Base-by-base conservation (phyloP, 2,329 filamentous ascomycete species). In the Fusarium sulawesiense region DNA sequence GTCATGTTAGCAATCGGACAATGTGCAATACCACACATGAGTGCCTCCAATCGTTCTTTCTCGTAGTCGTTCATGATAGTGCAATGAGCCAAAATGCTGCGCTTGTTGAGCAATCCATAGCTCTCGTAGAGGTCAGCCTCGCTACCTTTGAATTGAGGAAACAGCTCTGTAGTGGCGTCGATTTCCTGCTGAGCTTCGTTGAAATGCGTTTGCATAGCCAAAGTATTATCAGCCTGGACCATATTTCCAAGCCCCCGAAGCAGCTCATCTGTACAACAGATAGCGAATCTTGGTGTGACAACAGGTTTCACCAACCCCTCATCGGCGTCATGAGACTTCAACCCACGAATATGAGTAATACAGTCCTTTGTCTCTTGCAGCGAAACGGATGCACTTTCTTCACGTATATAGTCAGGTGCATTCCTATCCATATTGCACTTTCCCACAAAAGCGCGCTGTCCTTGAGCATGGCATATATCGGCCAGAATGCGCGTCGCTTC, bases 161-260 rank as follows among this genome's bases (percentile, higher is more conserved):
- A 65, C 3, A 65, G 16, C 2, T 42, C 32, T 6, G 40, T 60
- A 7, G 62, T 65, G 3, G 47, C 47, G 7, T 65, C 60, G 0
- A 65, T 65, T 16, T 65, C 62, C 25, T 65, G 62, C 16, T 65
- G 62, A 4, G 62, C 62, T 60, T 65, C 62, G 7, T 65, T 65
- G 32, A 65, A 65, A 11, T 65, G 62, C 1, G 62, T 65, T 13
- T 65, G 62, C 27, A 65, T 65, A 1, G 62, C 34, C 9, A 65
- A 13, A 21, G 62, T 42, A 46, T 51, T 23, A 4, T 65, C 62
- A 1, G 60, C 11, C 4, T 60, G 4, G 4, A 65, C 14, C 27
- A 65, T 65, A 12, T 65, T 14, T 8, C 62, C 62, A 14, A 65
- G 62, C 1, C 53, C 62, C 10, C 32, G 46, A 7, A 65, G 62